Evolutionary conservation across 2,329 filamentous ascomycete species (phyloP).

Genomic region (Westerdykella ornata): DNA sequence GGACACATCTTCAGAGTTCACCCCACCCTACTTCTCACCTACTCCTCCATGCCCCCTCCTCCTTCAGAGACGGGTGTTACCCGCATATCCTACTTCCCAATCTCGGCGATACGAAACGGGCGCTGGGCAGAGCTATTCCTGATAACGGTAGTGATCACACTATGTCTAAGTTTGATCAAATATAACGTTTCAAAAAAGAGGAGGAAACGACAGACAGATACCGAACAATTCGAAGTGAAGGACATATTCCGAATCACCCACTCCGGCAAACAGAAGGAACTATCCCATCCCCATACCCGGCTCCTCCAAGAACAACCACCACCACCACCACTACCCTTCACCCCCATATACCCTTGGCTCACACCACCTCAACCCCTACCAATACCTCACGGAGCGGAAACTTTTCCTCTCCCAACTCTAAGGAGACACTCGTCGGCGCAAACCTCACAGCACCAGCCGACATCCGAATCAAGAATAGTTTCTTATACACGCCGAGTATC

Average conservation of each 20-base stretch:
- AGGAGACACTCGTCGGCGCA: constrained; percentile 12
- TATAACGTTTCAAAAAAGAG: too few relatives aligned
- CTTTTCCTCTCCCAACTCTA: constrained; percentile 30
- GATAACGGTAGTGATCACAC: too few relatives aligned
- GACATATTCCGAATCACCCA: too few relatives aligned
- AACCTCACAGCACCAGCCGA: constrained; percentile 1
- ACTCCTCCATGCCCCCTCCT: constrained; percentile 27
- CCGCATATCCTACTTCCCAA: constrained; percentile 9
- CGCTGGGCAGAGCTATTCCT: not conserved
- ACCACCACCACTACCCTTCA: constrained; percentile 3
- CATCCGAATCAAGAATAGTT: constrained; percentile 8
- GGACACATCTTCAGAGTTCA: constrained; percentile 15
- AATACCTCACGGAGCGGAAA: constrained; percentile 31
- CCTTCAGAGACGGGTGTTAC: constrained; percentile 11
- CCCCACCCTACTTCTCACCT: constrained; percentile 10
- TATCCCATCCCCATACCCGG: too few relatives aligned
- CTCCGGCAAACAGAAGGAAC: too few relatives aligned
- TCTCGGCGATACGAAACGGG: not conserved
- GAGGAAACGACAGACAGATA: too few relatives aligned
- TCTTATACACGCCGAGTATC: constrained; percentile 26
- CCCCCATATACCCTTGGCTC: constrained; percentile 30
- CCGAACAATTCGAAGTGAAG: not conserved
- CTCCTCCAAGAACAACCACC: not conserved
- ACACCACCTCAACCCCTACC: constrained; percentile 27
- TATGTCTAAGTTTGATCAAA: too few relatives aligned